Percentiles rank a stretch among this genome's conserved stretches.
Conservation (phyloP, 192 early-diverging fungal species). For the Glomus cerebriforme region DNA sequence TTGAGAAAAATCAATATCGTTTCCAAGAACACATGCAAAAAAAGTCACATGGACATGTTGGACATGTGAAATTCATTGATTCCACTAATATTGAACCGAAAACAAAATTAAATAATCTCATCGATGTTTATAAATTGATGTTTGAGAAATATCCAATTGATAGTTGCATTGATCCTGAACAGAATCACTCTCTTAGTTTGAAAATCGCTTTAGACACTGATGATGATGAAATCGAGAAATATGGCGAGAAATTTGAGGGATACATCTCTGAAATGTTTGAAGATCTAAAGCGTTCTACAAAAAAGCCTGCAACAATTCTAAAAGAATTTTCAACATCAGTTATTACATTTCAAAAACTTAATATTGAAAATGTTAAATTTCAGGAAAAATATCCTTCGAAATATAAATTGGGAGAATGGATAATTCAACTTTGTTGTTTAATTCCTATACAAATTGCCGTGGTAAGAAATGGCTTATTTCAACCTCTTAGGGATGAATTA, state of each 20-base stretch:
- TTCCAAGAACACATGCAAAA: background rate
- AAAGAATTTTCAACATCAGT: background rate
- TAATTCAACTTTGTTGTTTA: conserved; percentile 6
- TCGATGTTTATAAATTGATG: no score
- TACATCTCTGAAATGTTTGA: background rate
- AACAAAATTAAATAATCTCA: no score
- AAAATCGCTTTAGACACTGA: conserved; percentile 13
- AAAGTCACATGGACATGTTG: background rate
- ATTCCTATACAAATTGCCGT: no score
- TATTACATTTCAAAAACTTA: background rate
- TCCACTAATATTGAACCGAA: no score
- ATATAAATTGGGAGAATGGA: background rate
- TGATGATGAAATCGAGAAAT: background rate
- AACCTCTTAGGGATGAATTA: conserved; percentile 6
- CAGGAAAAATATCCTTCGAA: background rate
- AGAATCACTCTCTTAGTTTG: no score
- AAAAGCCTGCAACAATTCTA: background rate
- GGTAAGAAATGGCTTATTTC: conserved; percentile 15
- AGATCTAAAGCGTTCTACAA: background rate
- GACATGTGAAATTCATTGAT: background rate
- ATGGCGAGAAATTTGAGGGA: background rate
- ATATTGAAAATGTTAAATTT: background rate
- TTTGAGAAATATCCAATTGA: no score
- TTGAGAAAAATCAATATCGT: conserved; percentile 9
- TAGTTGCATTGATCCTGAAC: no score